Evolutionary conservation across 208 protist genomes (phyloP), one percentile per base, ranked within the genome.

Genomic region (Endotrypanum monterogeii): DNA sequence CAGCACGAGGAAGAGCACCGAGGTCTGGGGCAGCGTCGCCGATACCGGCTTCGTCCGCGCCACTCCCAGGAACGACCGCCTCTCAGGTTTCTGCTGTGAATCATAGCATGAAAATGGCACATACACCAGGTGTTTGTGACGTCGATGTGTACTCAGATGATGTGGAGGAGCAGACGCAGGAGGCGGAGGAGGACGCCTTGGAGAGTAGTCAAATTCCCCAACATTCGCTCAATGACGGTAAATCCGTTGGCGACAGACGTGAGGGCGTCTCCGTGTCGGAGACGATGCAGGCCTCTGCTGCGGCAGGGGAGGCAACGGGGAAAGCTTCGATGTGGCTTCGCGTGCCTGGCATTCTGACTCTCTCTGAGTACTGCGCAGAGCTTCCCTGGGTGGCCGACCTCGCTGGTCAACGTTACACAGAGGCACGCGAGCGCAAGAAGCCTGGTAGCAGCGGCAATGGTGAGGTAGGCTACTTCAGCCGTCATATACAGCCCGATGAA

Each of bases 331-430:
- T 63, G 66, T 71, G 67, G 70, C 56, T 88, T 44, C 73, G 74
- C 6, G 71, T 85, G 25, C 84, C 84, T 9, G 67, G 66, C 8
- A 71, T 88, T n/a, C 44, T 88, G 4, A 79, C 84, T 2, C 71
- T 85, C 3, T 30, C 44, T 8, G 74, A 88, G 63, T 88, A 82
- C 78, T 79, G 76, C 62, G 72, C 63, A 11, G 84, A 88, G 44
- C 62, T 77, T 54, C 80, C 71, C 71, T 83, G 60, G 77, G 73
- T 79, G 25, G 71, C 58, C 0, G 76, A 78, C n/a, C 35, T 80
- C 1, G 73, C 71, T 12, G 80, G 65, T 54, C 69, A 84, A 46
- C 65, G 70, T 20, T 80, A 74, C 69, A 63, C 50, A 11, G 75
- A 70, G 46, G 75, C 67, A 32, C 69, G 75, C 0, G 68, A 80